Conservation (phyloP, 345 rosid species). For the Salix arbutifolia region DNA sequence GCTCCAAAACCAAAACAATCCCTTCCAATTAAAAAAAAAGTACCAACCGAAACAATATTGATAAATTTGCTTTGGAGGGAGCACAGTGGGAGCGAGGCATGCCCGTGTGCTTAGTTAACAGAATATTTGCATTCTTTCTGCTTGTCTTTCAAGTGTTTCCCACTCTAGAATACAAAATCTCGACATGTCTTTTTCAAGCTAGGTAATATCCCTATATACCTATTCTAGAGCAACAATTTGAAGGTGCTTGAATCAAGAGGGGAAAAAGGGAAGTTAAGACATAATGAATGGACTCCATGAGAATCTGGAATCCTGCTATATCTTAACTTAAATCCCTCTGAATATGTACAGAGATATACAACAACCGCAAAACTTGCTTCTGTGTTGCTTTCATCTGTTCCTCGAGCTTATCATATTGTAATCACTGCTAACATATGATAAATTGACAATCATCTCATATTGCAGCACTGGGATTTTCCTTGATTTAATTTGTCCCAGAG, state of each 20-base stretch:
- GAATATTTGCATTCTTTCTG: background rate
- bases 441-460: conserved; percentile 53
- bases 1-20: too few species aligned
- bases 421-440: background rate
- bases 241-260: background rate
- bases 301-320: background rate
- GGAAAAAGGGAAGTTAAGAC: background rate
- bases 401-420: background rate
- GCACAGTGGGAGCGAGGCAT: too few species aligned
- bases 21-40: too few species aligned
- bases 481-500: conserved; percentile 70
- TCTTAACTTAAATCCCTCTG: background rate
- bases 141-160: background rate
- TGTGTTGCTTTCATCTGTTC: background rate
- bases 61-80: too few species aligned
- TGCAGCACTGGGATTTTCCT: conserved; percentile 69
- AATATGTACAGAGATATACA: conserved; percentile 15
- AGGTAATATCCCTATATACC: background rate
- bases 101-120: too few species aligned
- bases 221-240: background rate
- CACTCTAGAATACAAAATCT: background rate
- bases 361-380: background rate
- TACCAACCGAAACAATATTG: accelerated
- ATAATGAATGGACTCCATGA: background rate
- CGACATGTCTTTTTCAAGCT: background rate